Evolutionary conservation across 2,329 filamentous ascomycete genomes (phyloP).

Genomic region (Pseudogymnoascus sp.): DNA sequence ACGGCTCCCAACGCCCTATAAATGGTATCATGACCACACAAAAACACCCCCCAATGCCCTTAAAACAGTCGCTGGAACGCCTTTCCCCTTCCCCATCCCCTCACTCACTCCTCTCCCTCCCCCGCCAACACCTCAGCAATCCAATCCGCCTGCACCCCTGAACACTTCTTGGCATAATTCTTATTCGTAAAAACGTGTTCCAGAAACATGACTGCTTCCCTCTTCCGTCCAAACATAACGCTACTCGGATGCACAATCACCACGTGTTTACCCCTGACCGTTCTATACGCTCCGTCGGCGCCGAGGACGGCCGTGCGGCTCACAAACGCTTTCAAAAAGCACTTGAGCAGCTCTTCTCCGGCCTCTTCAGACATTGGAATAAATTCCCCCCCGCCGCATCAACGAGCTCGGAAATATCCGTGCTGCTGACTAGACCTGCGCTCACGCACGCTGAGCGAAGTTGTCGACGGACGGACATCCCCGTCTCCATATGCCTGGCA

Average conservation of each 20-base stretch:
- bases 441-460: constrained; percentile 50
- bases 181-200: constrained; percentile 62
- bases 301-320: constrained; percentile 54
- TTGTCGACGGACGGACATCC: constrained; percentile 55
- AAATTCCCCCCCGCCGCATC: constrained; percentile 31
- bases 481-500: constrained; percentile 55
- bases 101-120: neutral
- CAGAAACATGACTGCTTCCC: constrained; percentile 62
- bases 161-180: constrained; percentile 62
- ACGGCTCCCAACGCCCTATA: neutral
- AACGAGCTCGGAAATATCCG: neutral
- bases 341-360: constrained; percentile 49
- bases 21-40: neutral
- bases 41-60: neutral
- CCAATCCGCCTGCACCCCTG: constrained; percentile 54
- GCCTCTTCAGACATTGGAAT: constrained; percentile 47
- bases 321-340: constrained; percentile 57
- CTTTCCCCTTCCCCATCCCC: neutral
- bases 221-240: constrained; percentile 55
- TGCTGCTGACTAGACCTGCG: constrained; percentile 37
- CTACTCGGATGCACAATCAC: constrained; percentile 59
- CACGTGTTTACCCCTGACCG: constrained; percentile 51
- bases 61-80: neutral
- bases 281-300: constrained; percentile 55
- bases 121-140: constrained; percentile 32